Conservation (phyloP, 352 stramenopile genomes). For the Phytopythium cucurbitacearum region DNA sequence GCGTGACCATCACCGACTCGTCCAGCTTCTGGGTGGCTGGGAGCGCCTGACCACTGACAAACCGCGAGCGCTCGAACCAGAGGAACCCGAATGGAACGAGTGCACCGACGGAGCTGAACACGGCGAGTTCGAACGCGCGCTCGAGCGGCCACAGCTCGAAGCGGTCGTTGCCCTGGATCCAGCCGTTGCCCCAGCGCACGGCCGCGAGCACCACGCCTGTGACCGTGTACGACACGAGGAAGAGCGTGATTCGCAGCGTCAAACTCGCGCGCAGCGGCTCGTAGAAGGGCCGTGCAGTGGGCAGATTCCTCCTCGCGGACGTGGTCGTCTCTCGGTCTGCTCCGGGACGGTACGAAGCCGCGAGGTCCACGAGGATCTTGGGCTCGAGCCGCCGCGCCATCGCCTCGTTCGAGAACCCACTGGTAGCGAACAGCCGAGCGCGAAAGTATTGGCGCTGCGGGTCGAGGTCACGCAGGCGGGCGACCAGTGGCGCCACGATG, state of each 20-base stretch:
- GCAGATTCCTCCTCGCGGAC: background rate
- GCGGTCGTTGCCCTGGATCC: conserved; percentile 43
- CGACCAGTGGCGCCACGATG: conserved; percentile 21
- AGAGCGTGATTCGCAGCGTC: conserved; percentile 26
- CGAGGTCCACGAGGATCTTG: background rate
- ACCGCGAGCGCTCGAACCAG: conserved; percentile 36
- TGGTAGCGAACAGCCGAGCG: conserved; percentile 24
- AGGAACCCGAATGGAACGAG: conserved; percentile 40
- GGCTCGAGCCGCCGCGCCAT: conserved; percentile 11
- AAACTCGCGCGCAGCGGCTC: conserved; percentile 46
- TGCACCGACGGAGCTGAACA: conserved; percentile 36
- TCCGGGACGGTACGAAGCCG: too few relatives aligned
- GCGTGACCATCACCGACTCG: background rate
- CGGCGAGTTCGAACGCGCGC: conserved; percentile 38
- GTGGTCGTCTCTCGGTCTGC: background rate
- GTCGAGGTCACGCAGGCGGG: conserved; percentile 30
- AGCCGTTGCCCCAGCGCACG: conserved; percentile 41
- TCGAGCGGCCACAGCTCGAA: conserved; percentile 50
- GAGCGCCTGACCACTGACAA: conserved; percentile 5
- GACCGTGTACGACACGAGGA: conserved; percentile 29
- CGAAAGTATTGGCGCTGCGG: conserved; percentile 32
- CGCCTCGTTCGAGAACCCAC: conserved; percentile 16
- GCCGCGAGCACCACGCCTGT: conserved; percentile 24
- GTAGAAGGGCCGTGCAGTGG: conserved; percentile 33
- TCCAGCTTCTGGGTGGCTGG: conserved; percentile 4